phyloP scores from a whole-genome alignment of 2,329 filamentous ascomycete species.

The Raffaelea arxii region DNA sequence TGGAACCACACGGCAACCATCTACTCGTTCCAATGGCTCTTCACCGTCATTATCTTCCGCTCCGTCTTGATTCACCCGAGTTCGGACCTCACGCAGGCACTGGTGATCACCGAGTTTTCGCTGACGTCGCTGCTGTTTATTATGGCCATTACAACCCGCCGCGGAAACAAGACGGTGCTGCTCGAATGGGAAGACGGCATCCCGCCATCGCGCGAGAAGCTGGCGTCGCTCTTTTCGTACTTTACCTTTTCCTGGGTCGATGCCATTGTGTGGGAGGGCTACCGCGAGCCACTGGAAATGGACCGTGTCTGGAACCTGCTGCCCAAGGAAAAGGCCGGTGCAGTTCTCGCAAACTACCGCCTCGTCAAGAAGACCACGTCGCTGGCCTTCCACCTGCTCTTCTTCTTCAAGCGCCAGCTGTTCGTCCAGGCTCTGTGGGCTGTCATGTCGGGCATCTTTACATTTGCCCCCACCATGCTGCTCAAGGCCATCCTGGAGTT shows the following conservation, averaged over 20 bases:
- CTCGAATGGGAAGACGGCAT: conserved; percentile 85
- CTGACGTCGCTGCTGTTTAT: conserved; percentile 64
- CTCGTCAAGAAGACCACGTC: conserved; percentile 73
- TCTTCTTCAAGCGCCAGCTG: conserved; percentile 72
- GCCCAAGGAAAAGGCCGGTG: conserved; percentile 76
- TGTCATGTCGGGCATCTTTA: conserved; percentile 68
- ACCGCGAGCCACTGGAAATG: conserved; percentile 74
- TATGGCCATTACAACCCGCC: conserved; percentile 72
- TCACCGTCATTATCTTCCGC: conserved; percentile 68
- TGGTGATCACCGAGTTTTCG: conserved; percentile 65
- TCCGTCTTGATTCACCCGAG: conserved; percentile 72
- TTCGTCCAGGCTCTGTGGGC: conserved; percentile 74
- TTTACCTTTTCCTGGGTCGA: conserved; percentile 89
- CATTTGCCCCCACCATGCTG: conserved; percentile 84
- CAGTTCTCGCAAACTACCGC: conserved; percentile 72
- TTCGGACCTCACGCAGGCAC: conserved; percentile 49
- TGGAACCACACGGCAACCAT: conserved; percentile 91
- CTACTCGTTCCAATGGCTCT: conserved; percentile 75
- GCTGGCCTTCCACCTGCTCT: conserved; percentile 70
- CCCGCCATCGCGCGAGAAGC: conserved; percentile 75
- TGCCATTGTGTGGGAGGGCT: conserved; percentile 78
- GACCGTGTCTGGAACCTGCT: conserved; percentile 85
- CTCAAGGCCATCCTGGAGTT: conserved; percentile 88
- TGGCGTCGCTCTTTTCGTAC: conserved; percentile 80
- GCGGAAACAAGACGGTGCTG: conserved; percentile 82